Evolutionary conservation across 306 rosid genomes (phyloP).

Genomic region (Delonix regia): DNA sequence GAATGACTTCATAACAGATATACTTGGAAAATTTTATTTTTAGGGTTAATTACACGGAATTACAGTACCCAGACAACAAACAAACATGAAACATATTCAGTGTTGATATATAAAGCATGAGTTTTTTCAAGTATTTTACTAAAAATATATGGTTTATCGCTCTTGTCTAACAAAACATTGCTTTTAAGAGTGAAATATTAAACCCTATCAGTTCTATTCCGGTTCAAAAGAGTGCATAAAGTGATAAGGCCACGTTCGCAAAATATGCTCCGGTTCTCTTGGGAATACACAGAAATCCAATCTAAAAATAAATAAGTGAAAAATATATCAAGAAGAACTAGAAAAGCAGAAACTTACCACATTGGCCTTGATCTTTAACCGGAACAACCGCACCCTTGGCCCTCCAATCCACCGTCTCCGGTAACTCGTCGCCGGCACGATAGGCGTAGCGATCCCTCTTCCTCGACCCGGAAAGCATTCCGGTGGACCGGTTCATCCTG

Average conservation of each 20-base stretch:
- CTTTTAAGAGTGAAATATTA: too few relatives aligned
- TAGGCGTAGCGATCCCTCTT: slow-evolving; percentile 55
- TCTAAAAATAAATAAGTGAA: background rate
- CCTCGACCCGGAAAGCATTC: slow-evolving; percentile 14
- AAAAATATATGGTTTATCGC: too few relatives aligned
- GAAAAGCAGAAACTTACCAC: slow-evolving; percentile 57
- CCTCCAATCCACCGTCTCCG: slow-evolving; percentile 78
- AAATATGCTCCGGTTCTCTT: background rate
- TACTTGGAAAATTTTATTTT: too few relatives aligned
- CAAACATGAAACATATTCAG: too few relatives aligned
- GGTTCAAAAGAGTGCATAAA: too few relatives aligned
- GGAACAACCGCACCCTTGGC: slow-evolving; percentile 68
- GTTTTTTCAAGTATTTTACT: too few relatives aligned
- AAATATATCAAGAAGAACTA: background rate
- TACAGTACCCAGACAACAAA: too few relatives aligned
- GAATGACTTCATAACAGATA: too few relatives aligned
- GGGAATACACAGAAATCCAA: background rate
- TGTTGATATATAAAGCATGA: too few relatives aligned
- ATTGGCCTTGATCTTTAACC: slow-evolving; percentile 93
- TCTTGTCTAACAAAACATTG: too few relatives aligned
- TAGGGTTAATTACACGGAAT: too few relatives aligned
- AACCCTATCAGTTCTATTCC: too few relatives aligned
- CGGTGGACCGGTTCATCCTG: slow-evolving; percentile 19
- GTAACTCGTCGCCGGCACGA: slow-evolving; percentile 58
- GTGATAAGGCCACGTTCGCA: background rate